A percentile compares a stretch with the other conserved stretches of the same genome.
These are phyloP conservation scores for Ceratobasidium sp. DNA, from an alignment of 1,284 basidiomycete species.

Conservation along the genomic window DNA sequence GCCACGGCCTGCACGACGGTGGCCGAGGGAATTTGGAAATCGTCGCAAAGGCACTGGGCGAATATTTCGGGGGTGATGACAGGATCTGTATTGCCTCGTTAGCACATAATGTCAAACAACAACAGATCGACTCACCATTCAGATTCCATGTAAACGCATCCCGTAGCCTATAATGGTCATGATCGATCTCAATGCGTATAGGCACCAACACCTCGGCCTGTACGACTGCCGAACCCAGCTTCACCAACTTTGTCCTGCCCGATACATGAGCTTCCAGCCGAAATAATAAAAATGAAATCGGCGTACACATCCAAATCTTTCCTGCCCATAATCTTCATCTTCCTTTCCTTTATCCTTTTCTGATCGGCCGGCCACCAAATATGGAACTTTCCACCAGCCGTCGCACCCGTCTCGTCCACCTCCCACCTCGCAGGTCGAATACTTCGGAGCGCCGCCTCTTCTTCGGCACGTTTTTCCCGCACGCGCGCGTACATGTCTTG, in stretches of 20 bases:
- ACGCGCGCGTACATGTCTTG: constrained; percentile 55
- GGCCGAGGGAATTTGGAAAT: constrained; percentile 80
- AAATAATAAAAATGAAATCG: neutral
- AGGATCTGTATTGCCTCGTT: constrained; percentile 68
- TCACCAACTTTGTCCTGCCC: constrained; percentile 20
- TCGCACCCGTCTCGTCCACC: constrained; percentile 50
- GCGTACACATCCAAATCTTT: constrained; percentile 67
- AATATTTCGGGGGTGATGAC: constrained; percentile 90
- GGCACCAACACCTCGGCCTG: constrained; percentile 84
- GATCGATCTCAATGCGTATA: constrained; percentile 93
- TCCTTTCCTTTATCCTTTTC: constrained; percentile 60
- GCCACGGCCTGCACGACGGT: constrained; percentile 78
- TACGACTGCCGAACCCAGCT: neutral
- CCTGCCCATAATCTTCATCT: constrained; percentile 72
- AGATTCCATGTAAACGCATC: constrained; percentile 99
- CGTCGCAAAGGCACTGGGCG: constrained; percentile 90
- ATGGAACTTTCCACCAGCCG: constrained; percentile 62
- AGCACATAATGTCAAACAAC: constrained; percentile 32
- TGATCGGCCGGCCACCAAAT: constrained; percentile 72
- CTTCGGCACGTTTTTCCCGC: constrained; percentile 52
- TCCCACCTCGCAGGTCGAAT: constrained; percentile 53
- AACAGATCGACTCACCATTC: constrained; percentile 67
- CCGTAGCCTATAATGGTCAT: constrained; percentile 87
- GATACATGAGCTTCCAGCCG: neutral
- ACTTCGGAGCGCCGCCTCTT: constrained; percentile 54